These are phyloP conservation scores for Populus euphratica DNA, from an alignment of 345 rosid species.

Conservation along the genomic window DNA sequence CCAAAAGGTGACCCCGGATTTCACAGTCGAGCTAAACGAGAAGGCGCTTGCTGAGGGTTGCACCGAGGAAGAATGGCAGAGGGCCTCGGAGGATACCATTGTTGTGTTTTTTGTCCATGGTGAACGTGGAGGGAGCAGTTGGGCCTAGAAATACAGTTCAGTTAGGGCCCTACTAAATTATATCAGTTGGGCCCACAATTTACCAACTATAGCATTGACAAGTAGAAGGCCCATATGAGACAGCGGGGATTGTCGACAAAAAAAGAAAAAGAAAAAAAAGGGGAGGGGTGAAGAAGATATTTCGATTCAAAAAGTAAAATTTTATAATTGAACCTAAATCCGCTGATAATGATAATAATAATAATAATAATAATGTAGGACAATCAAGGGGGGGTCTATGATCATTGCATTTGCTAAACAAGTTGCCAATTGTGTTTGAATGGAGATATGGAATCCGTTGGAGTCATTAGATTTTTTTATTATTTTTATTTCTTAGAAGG, in stretches of 20 bases:
- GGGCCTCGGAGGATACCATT: background rate
- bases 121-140: slow-evolving; percentile 8
- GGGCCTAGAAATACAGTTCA: slow-evolving; percentile 15
- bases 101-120: background rate
- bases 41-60: background rate
- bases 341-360: background rate
- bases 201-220: slow-evolving; percentile 16
- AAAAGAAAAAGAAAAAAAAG: too few relatives aligned
- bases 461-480: background rate
- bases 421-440: slow-evolving; percentile 5
- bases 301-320: background rate
- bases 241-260: background rate
- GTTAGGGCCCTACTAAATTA: background rate
- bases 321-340: background rate
- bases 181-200: slow-evolving; percentile 10
- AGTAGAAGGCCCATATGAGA: slow-evolving; percentile 23
- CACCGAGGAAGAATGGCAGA: background rate
- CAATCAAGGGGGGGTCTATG: background rate
- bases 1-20: background rate
- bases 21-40: background rate
- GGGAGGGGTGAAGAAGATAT: background rate
- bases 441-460: slow-evolving; percentile 1
- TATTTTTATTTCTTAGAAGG: slow-evolving; percentile 11
- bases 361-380: background rate
- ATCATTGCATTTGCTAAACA: background rate